Percentiles rank a stretch among this genome's conserved stretches.
phyloP scores from a whole-genome alignment of 169 alveolate genomes.

The Babesia gibsoni region DNA sequence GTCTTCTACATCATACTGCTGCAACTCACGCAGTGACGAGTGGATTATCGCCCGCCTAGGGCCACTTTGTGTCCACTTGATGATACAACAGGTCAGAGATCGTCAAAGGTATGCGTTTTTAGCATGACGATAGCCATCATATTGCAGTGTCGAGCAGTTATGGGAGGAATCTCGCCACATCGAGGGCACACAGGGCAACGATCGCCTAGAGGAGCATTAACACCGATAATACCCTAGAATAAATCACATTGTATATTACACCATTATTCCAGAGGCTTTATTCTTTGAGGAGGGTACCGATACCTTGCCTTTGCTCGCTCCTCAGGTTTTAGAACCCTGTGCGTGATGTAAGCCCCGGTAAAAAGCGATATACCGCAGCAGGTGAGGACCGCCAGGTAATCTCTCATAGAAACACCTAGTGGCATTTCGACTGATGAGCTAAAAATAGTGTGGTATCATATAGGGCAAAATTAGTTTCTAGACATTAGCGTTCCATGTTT shows the following conservation, averaged over 20 bases:
- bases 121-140: not conserved
- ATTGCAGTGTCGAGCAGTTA: constrained; percentile 11
- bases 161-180: constrained; percentile 31
- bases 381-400: constrained; percentile 46
- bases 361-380: constrained; percentile 28
- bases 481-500: constrained; percentile 1
- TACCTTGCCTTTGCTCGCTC: constrained; percentile 20
- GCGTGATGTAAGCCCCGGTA: constrained; percentile 48
- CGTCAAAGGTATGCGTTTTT: constrained; percentile 48
- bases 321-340: constrained; percentile 27
- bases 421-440: constrained; percentile 21
- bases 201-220: not conserved
- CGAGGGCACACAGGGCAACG: constrained; percentile 1
- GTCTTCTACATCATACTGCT: constrained; percentile 70
- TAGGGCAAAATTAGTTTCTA: not conserved
- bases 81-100: constrained; percentile 66
- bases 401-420: constrained; percentile 47
- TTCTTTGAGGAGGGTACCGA: not conserved
- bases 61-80: constrained; percentile 73
- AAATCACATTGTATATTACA: not conserved
- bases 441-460: not conserved
- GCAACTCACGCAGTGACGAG: constrained; percentile 72
- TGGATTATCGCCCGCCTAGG: constrained; percentile 80
- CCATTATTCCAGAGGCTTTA: constrained; percentile 4
- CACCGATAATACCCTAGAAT: not conserved